Percentiles rank a stretch among this genome's conserved stretches.
These are phyloP conservation scores for Monoraphidium neglectum DNA, from an alignment of 139 green algal genomes.

Conservation along the genomic window DNA sequence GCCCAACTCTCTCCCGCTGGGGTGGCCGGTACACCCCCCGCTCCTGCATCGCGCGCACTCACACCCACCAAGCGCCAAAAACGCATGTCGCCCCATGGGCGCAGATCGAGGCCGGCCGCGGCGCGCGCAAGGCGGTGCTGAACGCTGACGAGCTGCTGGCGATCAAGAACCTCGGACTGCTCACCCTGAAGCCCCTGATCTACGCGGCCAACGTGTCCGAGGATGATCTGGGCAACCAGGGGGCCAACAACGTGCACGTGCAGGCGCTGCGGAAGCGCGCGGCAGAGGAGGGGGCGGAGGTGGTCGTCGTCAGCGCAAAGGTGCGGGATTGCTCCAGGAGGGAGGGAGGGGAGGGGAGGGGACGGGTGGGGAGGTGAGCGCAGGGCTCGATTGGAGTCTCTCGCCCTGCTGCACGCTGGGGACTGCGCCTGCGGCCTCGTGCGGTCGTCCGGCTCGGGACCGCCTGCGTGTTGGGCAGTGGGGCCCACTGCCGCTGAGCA, in stretches of 20 bases:
- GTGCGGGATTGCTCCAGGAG: too few species aligned
- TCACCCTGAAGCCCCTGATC: slow-evolving; percentile 87
- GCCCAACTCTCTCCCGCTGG: background rate
- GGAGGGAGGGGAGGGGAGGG: too few species aligned
- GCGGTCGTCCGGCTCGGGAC: too few species aligned
- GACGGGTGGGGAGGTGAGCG: too few species aligned
- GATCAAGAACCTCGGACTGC: slow-evolving; percentile 75
- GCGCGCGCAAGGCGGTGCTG: slow-evolving; percentile 75
- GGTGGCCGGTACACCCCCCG: background rate
- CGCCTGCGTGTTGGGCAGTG: too few species aligned
- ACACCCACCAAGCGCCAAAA: slow-evolving; percentile 26
- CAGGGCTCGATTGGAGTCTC: background rate
- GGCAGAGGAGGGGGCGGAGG: slow-evolving; percentile 67
- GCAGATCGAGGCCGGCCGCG: slow-evolving; percentile 69
- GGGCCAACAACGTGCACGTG: slow-evolving; percentile 84
- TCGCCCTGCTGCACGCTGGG: too few species aligned
- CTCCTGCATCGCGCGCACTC: background rate
- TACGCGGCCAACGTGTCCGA: slow-evolving; percentile 95
- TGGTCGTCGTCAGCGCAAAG: slow-evolving; percentile 61
- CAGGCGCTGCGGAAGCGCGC: slow-evolving; percentile 62
- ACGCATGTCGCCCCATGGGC: too few species aligned
- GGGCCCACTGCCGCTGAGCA: too few species aligned
- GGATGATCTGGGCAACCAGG: slow-evolving; percentile 81
- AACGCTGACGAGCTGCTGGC: slow-evolving; percentile 79
- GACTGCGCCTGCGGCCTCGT: too few species aligned